Base-by-base conservation (phyloP, 495 filamentous ascomycete species). In the Tuber borchii region DNA sequence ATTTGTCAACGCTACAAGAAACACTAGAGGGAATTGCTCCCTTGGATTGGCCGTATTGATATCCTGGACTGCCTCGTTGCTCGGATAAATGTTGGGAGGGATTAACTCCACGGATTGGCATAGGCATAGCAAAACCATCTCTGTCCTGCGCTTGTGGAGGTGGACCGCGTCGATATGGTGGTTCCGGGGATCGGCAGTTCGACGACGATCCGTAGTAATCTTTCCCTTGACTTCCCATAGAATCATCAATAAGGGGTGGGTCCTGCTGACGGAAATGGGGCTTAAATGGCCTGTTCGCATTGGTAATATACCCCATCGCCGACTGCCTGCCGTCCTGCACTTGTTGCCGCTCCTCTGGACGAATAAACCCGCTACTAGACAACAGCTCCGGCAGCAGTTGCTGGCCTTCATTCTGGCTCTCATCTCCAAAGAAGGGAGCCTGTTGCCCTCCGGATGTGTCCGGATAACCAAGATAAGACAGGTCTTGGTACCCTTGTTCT, bases 11-110 rank as follows among this genome's bases (percentile, higher is more conserved):
- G 14, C 16, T 20, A n/a, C 45, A 73, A 3, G 71, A 39, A 65
- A 61, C 75, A 45, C 44, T 26, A 12, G 73, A 73, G 31, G 73
- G 39, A 69, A 42, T 92, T 92, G 86, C 91, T 93, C 56, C 93
- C 93, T 83, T 89, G 92, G 70, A 20, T 0, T 31, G 56, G 12
- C 70, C 76, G 31, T 80, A 76, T 69, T 26, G 19, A 19, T 79
- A 75, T 40, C 40, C 37, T 40, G 61, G 4, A 26, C 43, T 74
- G 22, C 51, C 69, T 20, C 68, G 10, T 44, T 74, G 69, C 16
- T 69, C 69, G 39, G 26, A 39, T 19, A 79, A 46, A 19, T 26
- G 48, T 17, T 14, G 71, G n/a, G 16, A 78, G 44, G 61, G 69
- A 73, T 39, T 72, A 70, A 68, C 10, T 39, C 39, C 72, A 61